phyloP scores from a whole-genome alignment of 306 rosid genomes.

The Quercus aquifolioides region DNA sequence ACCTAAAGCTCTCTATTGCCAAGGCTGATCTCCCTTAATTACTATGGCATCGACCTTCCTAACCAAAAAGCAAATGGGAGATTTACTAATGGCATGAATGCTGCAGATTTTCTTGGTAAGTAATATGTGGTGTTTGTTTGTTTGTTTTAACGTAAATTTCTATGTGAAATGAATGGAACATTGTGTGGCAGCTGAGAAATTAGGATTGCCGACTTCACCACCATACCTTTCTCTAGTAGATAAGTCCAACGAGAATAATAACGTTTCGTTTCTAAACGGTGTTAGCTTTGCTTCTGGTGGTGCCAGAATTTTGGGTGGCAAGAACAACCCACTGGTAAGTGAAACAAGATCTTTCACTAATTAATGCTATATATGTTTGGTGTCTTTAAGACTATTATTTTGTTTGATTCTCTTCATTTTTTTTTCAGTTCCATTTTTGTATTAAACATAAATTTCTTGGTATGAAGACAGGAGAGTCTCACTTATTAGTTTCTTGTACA shows the following conservation, averaged over 20 bases:
- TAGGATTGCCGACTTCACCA: conserved; percentile 64
- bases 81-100: neutral
- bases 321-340: conserved; percentile 49
- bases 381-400: neutral
- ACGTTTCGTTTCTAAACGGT: conserved; percentile 40
- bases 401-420: neutral
- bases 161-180: neutral
- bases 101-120: conserved; percentile 1
- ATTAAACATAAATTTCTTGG: neutral
- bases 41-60: neutral
- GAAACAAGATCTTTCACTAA: neutral
- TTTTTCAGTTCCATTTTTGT: neutral
- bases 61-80: neutral
- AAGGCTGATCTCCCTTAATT: neutral
- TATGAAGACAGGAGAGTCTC: neutral
- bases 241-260: conserved; percentile 22
- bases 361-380: too few species aligned
- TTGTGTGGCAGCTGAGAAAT: conserved; percentile 55
- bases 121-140: neutral
- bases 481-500: neutral
- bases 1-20: conserved; percentile 41
- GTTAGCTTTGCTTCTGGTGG: conserved; percentile 86
- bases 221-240: conserved; percentile 55
- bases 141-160: neutral
- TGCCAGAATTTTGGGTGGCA: conserved; percentile 74